These are phyloP conservation scores for Claviceps purpurea DNA, from an alignment of 2,329 filamentous ascomycete genomes.

Conservation along the genomic window DNA sequence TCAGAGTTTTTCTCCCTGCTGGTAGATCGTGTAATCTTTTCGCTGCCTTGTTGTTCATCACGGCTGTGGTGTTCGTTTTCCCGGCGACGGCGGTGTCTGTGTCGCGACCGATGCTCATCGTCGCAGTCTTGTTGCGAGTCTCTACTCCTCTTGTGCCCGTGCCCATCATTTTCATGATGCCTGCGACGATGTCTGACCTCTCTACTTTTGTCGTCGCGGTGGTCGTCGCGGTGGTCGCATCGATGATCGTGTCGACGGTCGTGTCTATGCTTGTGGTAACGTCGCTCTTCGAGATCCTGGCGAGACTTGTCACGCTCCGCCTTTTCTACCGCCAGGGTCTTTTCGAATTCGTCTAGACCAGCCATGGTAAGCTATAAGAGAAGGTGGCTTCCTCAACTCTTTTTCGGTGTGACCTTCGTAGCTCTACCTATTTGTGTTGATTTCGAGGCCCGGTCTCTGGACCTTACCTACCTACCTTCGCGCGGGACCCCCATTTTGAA, in stretches of 20 bases:
- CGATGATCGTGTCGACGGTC: constrained; percentile 19
- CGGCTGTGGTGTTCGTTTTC: constrained; percentile 27
- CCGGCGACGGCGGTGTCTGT: constrained; percentile 14
- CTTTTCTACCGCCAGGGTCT: constrained; percentile 54
- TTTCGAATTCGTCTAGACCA: constrained; percentile 62
- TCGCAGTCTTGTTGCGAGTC: constrained; percentile 34
- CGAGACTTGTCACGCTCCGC: constrained; percentile 35
- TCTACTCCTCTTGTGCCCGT: constrained; percentile 48
- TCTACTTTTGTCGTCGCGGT: constrained; percentile 12
- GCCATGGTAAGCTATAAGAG: constrained; percentile 25
- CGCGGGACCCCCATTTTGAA: too few relatives aligned
- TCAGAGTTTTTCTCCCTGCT: constrained; percentile 8
- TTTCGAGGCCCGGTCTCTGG: too few relatives aligned
- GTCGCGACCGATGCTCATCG: constrained; percentile 31
- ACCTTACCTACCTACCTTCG: too few relatives aligned
- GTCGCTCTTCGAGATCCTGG: constrained; percentile 30
- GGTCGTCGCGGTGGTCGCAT: constrained; percentile 6
- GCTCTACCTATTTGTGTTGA: too few relatives aligned
- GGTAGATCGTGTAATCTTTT: constrained; percentile 9
- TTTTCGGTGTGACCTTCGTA: too few relatives aligned
- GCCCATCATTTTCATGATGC: constrained; percentile 23
- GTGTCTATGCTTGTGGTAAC: constrained; percentile 32
- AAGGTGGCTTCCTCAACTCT: too few relatives aligned
- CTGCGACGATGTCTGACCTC: constrained; percentile 19
- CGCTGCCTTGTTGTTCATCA: constrained; percentile 28